A percentile compares a stretch with the other conserved stretches of the same genome.
Conservation (phyloP, 2,329 filamentous ascomycete genomes). For the Metarhizium guizhouense region DNA sequence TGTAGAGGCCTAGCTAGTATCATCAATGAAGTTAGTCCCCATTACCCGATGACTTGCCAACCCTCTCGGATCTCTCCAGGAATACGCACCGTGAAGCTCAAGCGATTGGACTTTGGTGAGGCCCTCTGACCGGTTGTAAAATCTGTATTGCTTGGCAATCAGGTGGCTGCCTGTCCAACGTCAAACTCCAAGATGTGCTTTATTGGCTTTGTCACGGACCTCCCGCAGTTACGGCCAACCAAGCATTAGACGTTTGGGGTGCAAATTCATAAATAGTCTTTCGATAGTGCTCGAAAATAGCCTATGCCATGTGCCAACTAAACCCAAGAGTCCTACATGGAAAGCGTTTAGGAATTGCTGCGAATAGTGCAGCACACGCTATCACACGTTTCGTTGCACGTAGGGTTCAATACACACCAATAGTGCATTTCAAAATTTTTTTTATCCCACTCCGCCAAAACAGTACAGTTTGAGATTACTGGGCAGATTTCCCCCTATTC, state of each 20-base stretch:
- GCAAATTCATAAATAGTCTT: neutral
- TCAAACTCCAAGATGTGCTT: neutral
- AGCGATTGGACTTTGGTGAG: too few relatives aligned
- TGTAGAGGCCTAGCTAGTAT: too few relatives aligned
- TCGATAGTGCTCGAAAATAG: neutral
- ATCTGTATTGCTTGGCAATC: neutral
- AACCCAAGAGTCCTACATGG: neutral
- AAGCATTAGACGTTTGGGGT: neutral
- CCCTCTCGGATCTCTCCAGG: too few relatives aligned
- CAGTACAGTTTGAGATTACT: neutral
- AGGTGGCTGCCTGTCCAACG: neutral
- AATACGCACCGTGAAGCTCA: too few relatives aligned
- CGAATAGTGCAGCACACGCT: too few relatives aligned
- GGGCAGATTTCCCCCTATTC: conserved; percentile 11
- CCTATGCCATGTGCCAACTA: neutral
- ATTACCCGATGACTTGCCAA: too few relatives aligned
- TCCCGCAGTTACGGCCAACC: neutral
- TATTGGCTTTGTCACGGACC: neutral
- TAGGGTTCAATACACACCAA: too few relatives aligned
- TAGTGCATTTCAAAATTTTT: too few relatives aligned
- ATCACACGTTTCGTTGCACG: too few relatives aligned
- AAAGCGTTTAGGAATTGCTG: neutral
- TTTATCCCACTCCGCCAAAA: neutral
- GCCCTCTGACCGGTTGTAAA: too few relatives aligned
- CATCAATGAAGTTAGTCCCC: too few relatives aligned